Conservation (phyloP, 2,329 filamentous ascomycete genomes). For the Alternaria solani region DNA sequence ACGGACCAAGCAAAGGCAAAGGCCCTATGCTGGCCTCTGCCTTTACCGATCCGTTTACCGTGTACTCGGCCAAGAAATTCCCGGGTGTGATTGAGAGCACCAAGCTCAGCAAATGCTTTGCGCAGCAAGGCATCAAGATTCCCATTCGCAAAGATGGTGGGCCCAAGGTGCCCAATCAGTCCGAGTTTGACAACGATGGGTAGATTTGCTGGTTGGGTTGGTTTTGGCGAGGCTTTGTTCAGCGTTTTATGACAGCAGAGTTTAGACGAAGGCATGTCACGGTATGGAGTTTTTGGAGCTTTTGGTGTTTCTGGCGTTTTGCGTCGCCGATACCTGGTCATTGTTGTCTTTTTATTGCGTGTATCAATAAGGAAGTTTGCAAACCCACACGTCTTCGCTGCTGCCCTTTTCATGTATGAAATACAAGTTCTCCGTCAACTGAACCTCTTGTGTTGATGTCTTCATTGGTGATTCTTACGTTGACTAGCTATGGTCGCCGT, state of each 20-base stretch:
- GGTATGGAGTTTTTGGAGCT: background rate
- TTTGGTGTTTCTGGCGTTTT: background rate
- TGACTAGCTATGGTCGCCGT: background rate
- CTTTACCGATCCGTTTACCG: slow-evolving; percentile 89
- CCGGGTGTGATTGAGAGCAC: slow-evolving; percentile 97
- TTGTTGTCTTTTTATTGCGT: background rate
- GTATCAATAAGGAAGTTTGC: background rate
- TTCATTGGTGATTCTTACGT: background rate
- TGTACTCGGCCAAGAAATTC: slow-evolving; percentile 98
- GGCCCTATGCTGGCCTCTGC: slow-evolving; percentile 84
- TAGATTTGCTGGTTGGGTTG: slow-evolving; percentile 8
- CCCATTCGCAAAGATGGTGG: slow-evolving; percentile 91
- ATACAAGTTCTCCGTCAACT: background rate
- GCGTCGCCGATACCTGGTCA: background rate
- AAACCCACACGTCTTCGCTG: background rate
- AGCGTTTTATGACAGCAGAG: background rate
- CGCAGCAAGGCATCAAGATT: slow-evolving; percentile 93
- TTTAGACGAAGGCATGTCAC: background rate
- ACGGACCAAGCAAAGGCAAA: slow-evolving; percentile 68
- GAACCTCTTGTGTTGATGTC: background rate
- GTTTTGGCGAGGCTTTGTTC: background rate
- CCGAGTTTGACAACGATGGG: slow-evolving; percentile 56
- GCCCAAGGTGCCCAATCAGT: slow-evolving; percentile 56
- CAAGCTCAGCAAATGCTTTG: slow-evolving; percentile 88
- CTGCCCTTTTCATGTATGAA: background rate